Evolutionary conservation across 2,329 filamentous ascomycete genomes (phyloP).

Genomic region (Verticillium klebahnii): DNA sequence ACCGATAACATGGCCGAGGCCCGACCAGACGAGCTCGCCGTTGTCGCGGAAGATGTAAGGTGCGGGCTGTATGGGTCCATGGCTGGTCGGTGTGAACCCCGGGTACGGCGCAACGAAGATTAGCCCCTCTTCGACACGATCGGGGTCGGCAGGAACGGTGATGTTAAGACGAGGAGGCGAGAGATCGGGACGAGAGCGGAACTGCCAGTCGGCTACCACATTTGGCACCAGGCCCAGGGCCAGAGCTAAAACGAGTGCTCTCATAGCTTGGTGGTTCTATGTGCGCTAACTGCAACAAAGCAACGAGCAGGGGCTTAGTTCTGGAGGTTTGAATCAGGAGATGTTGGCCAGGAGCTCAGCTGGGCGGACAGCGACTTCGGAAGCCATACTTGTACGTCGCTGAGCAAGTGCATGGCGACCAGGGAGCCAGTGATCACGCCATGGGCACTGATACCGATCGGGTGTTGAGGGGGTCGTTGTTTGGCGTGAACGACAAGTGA

Average conservation of each 20-base stretch:
- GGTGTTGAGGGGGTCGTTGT: not conserved
- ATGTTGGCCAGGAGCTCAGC: not conserved
- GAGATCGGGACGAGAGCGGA: slow-evolving; percentile 19
- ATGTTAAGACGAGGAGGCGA: slow-evolving; percentile 30
- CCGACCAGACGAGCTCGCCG: slow-evolving; percentile 54
- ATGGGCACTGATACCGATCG: not conserved
- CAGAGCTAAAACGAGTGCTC: not conserved
- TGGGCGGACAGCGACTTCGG: not conserved
- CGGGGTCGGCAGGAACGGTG: slow-evolving; percentile 33
- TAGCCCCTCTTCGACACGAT: slow-evolving; percentile 34
- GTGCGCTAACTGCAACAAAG: not conserved
- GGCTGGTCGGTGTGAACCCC: slow-evolving; percentile 29
- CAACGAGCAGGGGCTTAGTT: not conserved
- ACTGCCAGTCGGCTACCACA: slow-evolving; percentile 13
- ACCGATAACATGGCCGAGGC: slow-evolving; percentile 46
- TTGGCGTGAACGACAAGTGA: not conserved
- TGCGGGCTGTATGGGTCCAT: slow-evolving; percentile 44
- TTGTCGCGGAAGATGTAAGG: slow-evolving; percentile 52
- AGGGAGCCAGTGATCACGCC: not conserved
- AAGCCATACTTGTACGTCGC: not conserved
- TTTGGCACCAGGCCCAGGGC: not conserved
- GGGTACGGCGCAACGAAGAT: slow-evolving; percentile 37
- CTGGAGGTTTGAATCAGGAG: not conserved
- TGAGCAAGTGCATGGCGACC: not conserved
- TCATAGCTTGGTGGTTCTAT: too few species aligned